Evolutionary conservation across 805 yeast genomes (phyloP).

Genomic region (Tanozyma kutaoensis): DNA sequence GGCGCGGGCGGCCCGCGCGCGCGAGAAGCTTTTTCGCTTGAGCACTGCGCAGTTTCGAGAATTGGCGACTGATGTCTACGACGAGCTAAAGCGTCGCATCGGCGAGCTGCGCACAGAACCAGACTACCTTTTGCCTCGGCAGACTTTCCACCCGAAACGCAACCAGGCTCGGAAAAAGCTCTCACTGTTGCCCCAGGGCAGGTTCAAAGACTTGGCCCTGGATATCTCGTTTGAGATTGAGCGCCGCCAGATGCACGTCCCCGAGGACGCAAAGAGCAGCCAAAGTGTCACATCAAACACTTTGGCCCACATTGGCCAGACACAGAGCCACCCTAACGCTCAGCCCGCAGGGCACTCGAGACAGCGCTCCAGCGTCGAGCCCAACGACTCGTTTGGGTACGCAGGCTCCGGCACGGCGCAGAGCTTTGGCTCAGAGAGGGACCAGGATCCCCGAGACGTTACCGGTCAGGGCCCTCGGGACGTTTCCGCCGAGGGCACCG

Average conservation of each 20-base stretch:
- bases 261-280: too few relatives aligned
- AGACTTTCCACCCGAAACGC: slow-evolving; percentile 79
- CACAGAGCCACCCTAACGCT: neutral
- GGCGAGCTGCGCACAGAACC: slow-evolving; percentile 46
- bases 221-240: slow-evolving; percentile 84
- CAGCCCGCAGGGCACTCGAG: slow-evolving; percentile 2
- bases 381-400: too few relatives aligned
- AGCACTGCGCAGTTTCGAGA: slow-evolving; percentile 78
- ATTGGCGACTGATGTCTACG: slow-evolving; percentile 87
- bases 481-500: too few relatives aligned
- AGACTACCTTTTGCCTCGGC: slow-evolving; percentile 53
- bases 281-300: too few relatives aligned
- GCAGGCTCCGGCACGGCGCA: too few relatives aligned
- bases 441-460: too few relatives aligned
- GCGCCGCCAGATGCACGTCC: slow-evolving; percentile 47
- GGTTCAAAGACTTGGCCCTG: slow-evolving; percentile 83
- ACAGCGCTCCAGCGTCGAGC: slow-evolving; percentile 32
- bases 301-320: too few relatives aligned
- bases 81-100: slow-evolving; percentile 75
- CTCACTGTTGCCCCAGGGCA: slow-evolving; percentile 63
- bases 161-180: slow-evolving; percentile 92
- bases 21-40: slow-evolving; percentile 72
- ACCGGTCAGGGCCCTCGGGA: too few relatives aligned
- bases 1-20: slow-evolving; percentile 65
- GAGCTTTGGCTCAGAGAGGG: too few relatives aligned